Base-by-base conservation (phyloP, 2,329 filamentous ascomycete species). In the Exserohilum turcica region DNA sequence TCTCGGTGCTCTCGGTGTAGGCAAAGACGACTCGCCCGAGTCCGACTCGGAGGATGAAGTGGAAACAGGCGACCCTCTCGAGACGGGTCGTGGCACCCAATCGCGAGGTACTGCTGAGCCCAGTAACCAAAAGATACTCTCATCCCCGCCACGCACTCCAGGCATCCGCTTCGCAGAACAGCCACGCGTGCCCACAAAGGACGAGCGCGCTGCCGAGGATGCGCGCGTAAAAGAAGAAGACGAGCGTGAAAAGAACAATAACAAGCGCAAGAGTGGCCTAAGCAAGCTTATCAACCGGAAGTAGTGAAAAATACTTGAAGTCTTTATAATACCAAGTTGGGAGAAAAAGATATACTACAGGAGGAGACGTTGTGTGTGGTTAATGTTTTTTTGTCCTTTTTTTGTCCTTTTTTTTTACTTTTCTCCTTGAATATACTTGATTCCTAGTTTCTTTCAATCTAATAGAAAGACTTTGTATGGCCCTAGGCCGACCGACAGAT, bases 1-100 rank as follows among this genome's bases (percentile, higher is more conserved):
- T 63, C 85, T 91, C 64, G 89, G 89, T 1, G 90, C 90, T 1
- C 76, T 93, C 1, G 89, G 89, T 8, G 78, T 89, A 19, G 62
- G 63, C 19, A 56, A 63, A 10, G 65, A 68, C 19, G 56, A 67
- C 6, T 55, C 63, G 1, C 61, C 66, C 3, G 68, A 67, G 18
- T 70, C 68, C 0, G 70, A 72, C 8, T 68, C 64, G 7, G 71
- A 74, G 16, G 66, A 63, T 15, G 71, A 74, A 44, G 12, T 18
- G 28, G 70, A 72, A 49, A 63, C 48, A 15, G 71, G 71, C 12
- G 70, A 73, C 44, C 71, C 70, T 15, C 60, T 72, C 18, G 69
- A 69, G 48, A 74, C 69, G 10, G 70, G 71, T 12, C 67, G 72
- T 15, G 69, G 71, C 5, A 71, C 69, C 15, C 61, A 70, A 9